These are phyloP conservation scores for Blastobotrys peoriensis DNA, from an alignment of 805 yeast genomes.

Conservation along the genomic window DNA sequence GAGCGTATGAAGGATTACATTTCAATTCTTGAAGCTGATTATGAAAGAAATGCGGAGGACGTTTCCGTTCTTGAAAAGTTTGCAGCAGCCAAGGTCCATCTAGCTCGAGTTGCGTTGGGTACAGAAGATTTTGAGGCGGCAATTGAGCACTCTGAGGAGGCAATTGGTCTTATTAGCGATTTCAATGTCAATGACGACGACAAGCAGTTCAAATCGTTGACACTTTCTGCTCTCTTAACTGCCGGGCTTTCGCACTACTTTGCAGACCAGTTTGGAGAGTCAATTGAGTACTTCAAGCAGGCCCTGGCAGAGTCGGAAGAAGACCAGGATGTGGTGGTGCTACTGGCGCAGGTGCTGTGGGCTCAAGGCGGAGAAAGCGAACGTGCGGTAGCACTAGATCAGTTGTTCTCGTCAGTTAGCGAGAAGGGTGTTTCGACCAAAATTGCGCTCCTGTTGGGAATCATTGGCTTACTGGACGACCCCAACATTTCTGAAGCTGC, in stretches of 20 bases:
- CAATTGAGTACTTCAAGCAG: conserved; percentile 60
- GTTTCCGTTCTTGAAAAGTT: conserved; percentile 42
- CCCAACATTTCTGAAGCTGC: conserved; percentile 54
- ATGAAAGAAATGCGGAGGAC: conserved; percentile 47
- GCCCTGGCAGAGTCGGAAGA: conserved; percentile 54
- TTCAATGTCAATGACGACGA: conserved; percentile 28
- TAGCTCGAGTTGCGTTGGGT: conserved; percentile 69
- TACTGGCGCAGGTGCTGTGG: conserved; percentile 74
- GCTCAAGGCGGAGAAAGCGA: conserved; percentile 72
- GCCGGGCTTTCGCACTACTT: conserved; percentile 71
- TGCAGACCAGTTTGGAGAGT: conserved; percentile 51
- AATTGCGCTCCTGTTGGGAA: conserved; percentile 71
- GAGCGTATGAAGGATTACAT: conserved; percentile 43
- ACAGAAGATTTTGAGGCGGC: conserved; percentile 49
- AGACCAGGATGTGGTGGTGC: conserved; percentile 59
- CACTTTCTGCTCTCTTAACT: conserved; percentile 55
- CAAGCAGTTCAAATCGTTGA: conserved; percentile 12
- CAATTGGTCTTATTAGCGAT: conserved; percentile 43
- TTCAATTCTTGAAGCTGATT: conserved; percentile 44
- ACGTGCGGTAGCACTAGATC: conserved; percentile 78
- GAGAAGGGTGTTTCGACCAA: conserved; percentile 58
- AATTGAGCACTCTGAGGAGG: conserved; percentile 52
- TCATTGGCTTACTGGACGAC: conserved; percentile 60
- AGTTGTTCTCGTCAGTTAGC: conserved; percentile 60
- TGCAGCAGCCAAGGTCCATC: conserved; percentile 58